Evolutionary conservation across 179 eudicot species (phyloP), one percentile per base, ranked within the genome.

Genomic region (Gypsophila paniculata): DNA sequence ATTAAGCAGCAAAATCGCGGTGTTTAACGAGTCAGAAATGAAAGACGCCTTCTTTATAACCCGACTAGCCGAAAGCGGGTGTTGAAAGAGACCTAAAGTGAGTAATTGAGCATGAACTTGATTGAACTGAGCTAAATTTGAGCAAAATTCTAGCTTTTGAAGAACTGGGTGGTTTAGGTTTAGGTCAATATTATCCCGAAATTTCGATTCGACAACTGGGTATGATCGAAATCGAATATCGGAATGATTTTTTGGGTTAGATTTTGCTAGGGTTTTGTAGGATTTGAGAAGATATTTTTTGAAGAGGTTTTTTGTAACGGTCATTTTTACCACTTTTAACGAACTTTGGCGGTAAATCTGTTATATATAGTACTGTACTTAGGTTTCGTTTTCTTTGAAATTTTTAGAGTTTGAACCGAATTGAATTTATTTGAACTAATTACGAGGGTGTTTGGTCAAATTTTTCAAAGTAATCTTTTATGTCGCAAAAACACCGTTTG

Each of bases 101-200:
- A 79, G 62, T 64, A 88, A 79, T 66, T 88, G 91, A 77, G 84
- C 60, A 7, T 80, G 89, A 36, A 80, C 65, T 82, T 88, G 89
- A 48, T 82, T 69, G 77, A 88, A 76, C 58, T 82, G 83, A 14
- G 48, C 59, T 19, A 82, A 46, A 55, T 49, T 61, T 44, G 32
- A 62, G 76, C 68, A 79, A 5, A 81, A 71, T 5, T 87, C 87
- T 72, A 87, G 52, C 21, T 64, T 79, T 29, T 78, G 83, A 66
- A 87, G 83, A 62, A 85, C 46, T 52, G 86, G 89, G 75, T 87
- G 85, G 74, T 66, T 68, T 25, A 86, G 71, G 1, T 55, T 73
- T 36, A 87, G 74, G 39, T 61, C 71, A 70, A 69, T 71, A 67
- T n/a, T 49, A 1, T 57, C 74, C n/a, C 38, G 36, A 6, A 26